A percentile compares a stretch with the other conserved stretches of the same genome.
Conservation (phyloP, 108 stramenopile species). For the Skeletonema grethae region DNA sequence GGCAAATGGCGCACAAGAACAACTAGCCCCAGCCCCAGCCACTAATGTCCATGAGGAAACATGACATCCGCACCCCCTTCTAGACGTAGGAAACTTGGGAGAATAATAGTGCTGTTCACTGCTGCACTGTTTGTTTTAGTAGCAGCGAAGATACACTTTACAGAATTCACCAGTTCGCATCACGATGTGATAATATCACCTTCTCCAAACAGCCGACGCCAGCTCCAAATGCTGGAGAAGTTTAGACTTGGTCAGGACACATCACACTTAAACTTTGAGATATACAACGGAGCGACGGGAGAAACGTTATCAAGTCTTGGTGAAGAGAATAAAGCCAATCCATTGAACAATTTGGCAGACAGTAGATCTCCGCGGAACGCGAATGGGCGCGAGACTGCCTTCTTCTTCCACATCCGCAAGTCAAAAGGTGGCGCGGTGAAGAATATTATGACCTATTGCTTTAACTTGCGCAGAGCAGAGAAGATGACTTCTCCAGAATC, state of each 20-base stretch:
- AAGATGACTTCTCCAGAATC: constrained; percentile 22
- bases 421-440: constrained; percentile 19
- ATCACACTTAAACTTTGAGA: background rate
- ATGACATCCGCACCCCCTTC: background rate
- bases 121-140: background rate
- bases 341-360: constrained; percentile 24
- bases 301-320: constrained; percentile 2
- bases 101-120: background rate
- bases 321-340: constrained; percentile 15
- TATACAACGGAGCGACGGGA: constrained; percentile 2
- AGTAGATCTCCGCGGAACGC: background rate
- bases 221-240: constrained; percentile 1
- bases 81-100: background rate
- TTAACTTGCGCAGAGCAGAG: constrained; percentile 24
- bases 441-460: constrained; percentile 29
- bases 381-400: constrained; percentile 9
- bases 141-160: background rate
- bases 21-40: background rate
- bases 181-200: background rate
- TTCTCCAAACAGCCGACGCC: background rate
- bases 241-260: background rate
- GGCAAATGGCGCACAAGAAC: constrained; percentile 9
- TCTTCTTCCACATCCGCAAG: constrained; percentile 26
- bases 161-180: background rate
- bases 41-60: background rate